Evolutionary conservation across 352 stramenopile genomes (phyloP), one percentile per base, ranked within the genome.

Genomic region (Plasmopara muralis): DNA sequence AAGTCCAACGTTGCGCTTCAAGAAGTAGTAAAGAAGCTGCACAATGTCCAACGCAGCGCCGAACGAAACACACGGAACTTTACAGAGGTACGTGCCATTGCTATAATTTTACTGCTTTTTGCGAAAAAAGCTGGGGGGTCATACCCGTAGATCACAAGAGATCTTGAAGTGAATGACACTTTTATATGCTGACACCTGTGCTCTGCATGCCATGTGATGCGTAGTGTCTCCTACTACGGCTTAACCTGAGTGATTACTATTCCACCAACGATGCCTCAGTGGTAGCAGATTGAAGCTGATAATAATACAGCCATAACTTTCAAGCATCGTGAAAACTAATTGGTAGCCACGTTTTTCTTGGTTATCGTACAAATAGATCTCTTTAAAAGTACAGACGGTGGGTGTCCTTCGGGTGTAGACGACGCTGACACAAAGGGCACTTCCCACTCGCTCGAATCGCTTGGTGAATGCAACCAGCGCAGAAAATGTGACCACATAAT

Each of bases 401-500:
- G n/a, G 80, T 83, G 63, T 90, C 83, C 33, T 76, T 79, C 25
- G 66, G 67, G 25, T 72, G 64, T 16, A 93, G 57, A 35, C 46
- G 63, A 15, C 80, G 67, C 50, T 89, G 76, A 33, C 80, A 93
- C 16, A 93, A 49, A 9, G 83, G 83, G 41, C 83, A 93, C 56
- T 88, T 91, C 47, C 62, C 66, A 6, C 70, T 91, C 29, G 80
- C 65, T 16, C 61, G 72, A 46, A 93, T 85, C 12, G 77, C 78
- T 41, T 80, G 53, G 40, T 68, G 62, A 57, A 93, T 89, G 60
- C 77, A 91, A 18, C 68, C 65, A n/a, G 57, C 67, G 53, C 83
- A 93, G 56, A 85, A 93, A 7, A 91, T 72, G 57, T 93, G 83
- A 6, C 83, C 80, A 50, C 83, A 93, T 28, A 75, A 63, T 1